Conservation (phyloP, 2,329 filamentous ascomycete genomes). For the Metarhizium album region DNA sequence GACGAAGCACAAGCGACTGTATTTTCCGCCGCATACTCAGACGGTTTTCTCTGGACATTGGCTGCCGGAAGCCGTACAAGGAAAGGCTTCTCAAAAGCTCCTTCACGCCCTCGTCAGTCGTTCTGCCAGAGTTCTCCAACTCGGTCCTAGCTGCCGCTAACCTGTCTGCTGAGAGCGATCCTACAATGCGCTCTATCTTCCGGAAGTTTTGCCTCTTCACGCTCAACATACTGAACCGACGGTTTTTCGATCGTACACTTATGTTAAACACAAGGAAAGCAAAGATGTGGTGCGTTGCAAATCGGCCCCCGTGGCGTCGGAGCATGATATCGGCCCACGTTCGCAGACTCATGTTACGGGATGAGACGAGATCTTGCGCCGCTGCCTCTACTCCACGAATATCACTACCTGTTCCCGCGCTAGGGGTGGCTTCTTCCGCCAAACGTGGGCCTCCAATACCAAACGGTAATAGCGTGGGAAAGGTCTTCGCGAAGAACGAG, state of each 20-base stretch:
- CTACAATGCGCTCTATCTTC: too few relatives aligned
- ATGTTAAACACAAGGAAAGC: constrained; percentile 10
- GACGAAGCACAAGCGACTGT: too few relatives aligned
- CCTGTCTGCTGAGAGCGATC: too few relatives aligned
- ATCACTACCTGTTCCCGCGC: neutral
- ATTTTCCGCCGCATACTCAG: too few relatives aligned
- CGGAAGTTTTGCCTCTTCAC: too few relatives aligned
- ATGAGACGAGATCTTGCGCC: neutral
- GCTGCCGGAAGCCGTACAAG: too few relatives aligned
- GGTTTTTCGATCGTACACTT: constrained; percentile 5
- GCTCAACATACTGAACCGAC: constrained; percentile 1
- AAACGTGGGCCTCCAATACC: constrained; percentile 6
- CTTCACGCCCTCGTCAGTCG: too few relatives aligned
- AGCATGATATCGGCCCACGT: constrained; percentile 10
- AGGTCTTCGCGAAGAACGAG: constrained; percentile 9
- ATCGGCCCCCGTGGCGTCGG: constrained; percentile 5
- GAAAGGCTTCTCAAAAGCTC: too few relatives aligned
- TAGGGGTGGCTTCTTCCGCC: constrained; percentile 1
- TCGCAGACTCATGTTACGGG: neutral
- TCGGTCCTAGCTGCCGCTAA: too few relatives aligned
- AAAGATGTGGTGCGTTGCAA: constrained; percentile 8
- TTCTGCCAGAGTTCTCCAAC: too few relatives aligned
- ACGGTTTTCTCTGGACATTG: too few relatives aligned
- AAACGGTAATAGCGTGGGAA: constrained; percentile 8
- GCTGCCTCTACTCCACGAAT: neutral